phyloP scores from a whole-genome alignment of 306 rosid genomes.

The Vigna hirtella region DNA sequence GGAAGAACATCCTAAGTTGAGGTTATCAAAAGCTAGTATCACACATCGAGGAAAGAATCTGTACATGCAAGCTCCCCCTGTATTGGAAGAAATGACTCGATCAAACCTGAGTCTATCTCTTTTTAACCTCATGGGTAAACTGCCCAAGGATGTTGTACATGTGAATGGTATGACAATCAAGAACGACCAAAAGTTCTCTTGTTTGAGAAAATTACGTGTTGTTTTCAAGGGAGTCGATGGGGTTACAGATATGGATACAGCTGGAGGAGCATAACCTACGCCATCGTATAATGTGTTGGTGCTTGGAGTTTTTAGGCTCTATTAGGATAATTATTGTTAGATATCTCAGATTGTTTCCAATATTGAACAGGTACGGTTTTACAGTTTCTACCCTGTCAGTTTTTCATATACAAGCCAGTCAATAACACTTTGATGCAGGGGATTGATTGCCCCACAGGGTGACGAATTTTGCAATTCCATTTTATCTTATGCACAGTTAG shows the following conservation, averaged over 20 bases:
- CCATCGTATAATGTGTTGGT: conserved; percentile 31
- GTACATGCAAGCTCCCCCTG: conserved; percentile 96
- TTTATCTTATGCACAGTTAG: conserved; percentile 24
- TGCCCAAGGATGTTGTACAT: conserved; percentile 70
- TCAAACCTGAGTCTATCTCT: conserved; percentile 72
- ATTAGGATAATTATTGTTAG: conserved; percentile 36
- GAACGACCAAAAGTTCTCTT: conserved; percentile 66
- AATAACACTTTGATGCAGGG: conserved; percentile 24
- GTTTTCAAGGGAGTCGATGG: conserved; percentile 86
- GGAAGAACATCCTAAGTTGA: conserved; percentile 80
- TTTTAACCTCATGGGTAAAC: conserved; percentile 79
- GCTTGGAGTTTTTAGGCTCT: conserved; percentile 36
- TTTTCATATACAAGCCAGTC: conserved; percentile 14
- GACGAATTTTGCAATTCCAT: conserved; percentile 23
- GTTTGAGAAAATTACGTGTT: conserved; percentile 75
- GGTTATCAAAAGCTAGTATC: conserved; percentile 82
- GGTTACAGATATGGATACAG: conserved; percentile 88
- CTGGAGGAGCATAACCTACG: conserved; percentile 72
- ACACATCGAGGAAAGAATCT: conserved; percentile 79
- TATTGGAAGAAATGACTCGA: conserved; percentile 96
- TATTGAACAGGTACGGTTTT: conserved; percentile 53
- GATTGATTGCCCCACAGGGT: conserved; percentile 29
- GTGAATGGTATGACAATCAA: conserved; percentile 71
- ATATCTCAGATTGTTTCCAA: conserved; percentile 37
- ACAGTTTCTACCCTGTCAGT: conserved; percentile 45